phyloP scores from a whole-genome alignment of 2,329 filamentous ascomycete species.

The Conoideocrella luteorostrata region DNA sequence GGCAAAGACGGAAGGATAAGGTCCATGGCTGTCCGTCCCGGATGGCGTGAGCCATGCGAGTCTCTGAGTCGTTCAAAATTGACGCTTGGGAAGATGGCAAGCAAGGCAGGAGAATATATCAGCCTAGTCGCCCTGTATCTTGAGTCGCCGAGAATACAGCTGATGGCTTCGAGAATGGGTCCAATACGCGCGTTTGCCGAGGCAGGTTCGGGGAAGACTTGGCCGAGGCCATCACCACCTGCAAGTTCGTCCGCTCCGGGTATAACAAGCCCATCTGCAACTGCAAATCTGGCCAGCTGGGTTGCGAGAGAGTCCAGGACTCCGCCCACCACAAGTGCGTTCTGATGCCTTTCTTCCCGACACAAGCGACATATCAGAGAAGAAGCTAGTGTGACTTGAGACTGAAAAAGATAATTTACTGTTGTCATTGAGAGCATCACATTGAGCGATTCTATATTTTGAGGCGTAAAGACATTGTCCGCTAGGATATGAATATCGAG shows the following conservation, averaged over 20 bases:
- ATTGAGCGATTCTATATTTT: constrained; percentile 56
- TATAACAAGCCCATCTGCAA: constrained; percentile 61
- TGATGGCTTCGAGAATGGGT: constrained; percentile 69
- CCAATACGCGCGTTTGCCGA: constrained; percentile 53
- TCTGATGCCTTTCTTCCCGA: constrained; percentile 62
- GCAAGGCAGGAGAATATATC: constrained; percentile 60
- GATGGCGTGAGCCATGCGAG: constrained; percentile 36
- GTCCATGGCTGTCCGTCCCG: constrained; percentile 50
- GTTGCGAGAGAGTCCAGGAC: constrained; percentile 73
- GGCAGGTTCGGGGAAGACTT: constrained; percentile 56
- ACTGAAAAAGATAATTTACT: constrained; percentile 44
- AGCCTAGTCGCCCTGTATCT: constrained; percentile 69
- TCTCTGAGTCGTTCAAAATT: constrained; percentile 44
- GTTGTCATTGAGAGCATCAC: constrained; percentile 58
- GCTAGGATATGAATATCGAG: constrained; percentile 48
- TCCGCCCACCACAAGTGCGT: constrained; percentile 62
- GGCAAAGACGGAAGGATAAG: constrained; percentile 54
- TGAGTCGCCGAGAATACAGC: constrained; percentile 71
- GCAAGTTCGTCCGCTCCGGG: constrained; percentile 54
- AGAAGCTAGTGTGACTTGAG: constrained; percentile 56
- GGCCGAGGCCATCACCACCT: constrained; percentile 46
- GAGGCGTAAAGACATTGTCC: constrained; percentile 56
- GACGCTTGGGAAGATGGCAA: constrained; percentile 60
- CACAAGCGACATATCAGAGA: constrained; percentile 55
- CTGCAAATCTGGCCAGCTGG: constrained; percentile 64